Evolutionary conservation across 345 rosid species (phyloP).

Genomic region (Gossypium herbaceum): DNA sequence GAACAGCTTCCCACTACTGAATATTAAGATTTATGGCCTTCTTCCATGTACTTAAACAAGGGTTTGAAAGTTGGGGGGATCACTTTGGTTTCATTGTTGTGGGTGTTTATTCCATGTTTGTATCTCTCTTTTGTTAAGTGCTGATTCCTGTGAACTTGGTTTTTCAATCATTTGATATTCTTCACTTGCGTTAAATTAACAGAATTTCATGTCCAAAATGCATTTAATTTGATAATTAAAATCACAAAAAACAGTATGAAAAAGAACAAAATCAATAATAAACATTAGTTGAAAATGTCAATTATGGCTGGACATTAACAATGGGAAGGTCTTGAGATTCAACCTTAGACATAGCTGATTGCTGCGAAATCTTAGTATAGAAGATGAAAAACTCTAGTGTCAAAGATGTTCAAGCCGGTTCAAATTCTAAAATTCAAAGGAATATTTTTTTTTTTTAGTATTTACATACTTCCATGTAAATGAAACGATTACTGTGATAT

Average conservation of each 20-base stretch:
- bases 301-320: not conserved
- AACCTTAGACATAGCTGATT: too few relatives aligned
- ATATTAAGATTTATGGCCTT: conserved; percentile 25
- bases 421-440: not conserved
- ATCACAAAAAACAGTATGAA: not conserved
- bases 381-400: too few relatives aligned
- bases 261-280: not conserved
- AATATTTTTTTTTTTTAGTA: too few relatives aligned
- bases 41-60: not conserved
- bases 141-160: conserved; percentile 17
- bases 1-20: conserved; percentile 65
- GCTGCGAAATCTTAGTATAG: too few relatives aligned
- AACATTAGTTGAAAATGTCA: not conserved
- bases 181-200: not conserved
- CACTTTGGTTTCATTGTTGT: conserved; percentile 23
- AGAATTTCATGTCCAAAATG: not conserved
- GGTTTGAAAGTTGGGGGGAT: conserved; percentile 17
- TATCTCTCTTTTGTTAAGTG: conserved; percentile 21
- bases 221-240: not conserved
- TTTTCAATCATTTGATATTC: conserved; percentile 19
- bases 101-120: conserved; percentile 21
- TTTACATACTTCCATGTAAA: too few relatives aligned
- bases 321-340: too few relatives aligned
- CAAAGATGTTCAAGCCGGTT: not conserved
- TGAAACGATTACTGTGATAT: too few relatives aligned